Evolutionary conservation across 2,329 filamentous ascomycete species (phyloP).

Genomic region (Chrysoporthe austroafricana): DNA sequence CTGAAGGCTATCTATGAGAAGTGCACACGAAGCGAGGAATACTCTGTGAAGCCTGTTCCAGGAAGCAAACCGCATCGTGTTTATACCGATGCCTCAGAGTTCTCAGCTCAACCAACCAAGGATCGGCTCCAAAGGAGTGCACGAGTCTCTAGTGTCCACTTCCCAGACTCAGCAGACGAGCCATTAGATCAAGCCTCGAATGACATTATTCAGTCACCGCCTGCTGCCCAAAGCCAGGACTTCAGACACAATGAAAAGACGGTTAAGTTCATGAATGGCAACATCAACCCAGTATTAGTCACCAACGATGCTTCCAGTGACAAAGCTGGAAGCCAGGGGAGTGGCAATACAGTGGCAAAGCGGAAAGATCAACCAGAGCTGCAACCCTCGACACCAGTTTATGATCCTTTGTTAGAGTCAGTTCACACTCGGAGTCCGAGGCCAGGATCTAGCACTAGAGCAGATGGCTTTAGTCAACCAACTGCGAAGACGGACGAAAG

Average conservation of each 20-base stretch:
- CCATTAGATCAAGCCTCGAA: not conserved
- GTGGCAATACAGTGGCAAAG: not conserved
- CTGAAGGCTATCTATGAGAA: not conserved
- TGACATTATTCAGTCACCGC: no score
- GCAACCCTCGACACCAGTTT: not conserved
- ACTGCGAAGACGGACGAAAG: no score
- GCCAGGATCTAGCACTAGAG: not conserved
- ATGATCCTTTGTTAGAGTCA: not conserved
- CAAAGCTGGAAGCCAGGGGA: not conserved
- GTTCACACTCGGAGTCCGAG: not conserved
- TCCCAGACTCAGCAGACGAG: not conserved
- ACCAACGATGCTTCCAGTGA: not conserved
- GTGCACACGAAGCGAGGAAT: not conserved
- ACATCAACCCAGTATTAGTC: not conserved
- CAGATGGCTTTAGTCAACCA: not conserved
- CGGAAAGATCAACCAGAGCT: not conserved
- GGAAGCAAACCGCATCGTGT: not conserved
- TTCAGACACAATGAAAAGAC: not conserved
- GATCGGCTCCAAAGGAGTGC: not conserved
- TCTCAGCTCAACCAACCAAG: not conserved
- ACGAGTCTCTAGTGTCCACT: not conserved
- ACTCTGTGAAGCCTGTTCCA: constrained; percentile 10
- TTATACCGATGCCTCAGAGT: not conserved
- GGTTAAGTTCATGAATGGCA: not conserved
- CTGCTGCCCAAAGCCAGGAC: not conserved